A percentile compares a stretch with the other conserved stretches of the same genome.
These are phyloP conservation scores for Claviceps maximensis DNA, from an alignment of 2,329 filamentous ascomycete genomes.

Conservation along the genomic window DNA sequence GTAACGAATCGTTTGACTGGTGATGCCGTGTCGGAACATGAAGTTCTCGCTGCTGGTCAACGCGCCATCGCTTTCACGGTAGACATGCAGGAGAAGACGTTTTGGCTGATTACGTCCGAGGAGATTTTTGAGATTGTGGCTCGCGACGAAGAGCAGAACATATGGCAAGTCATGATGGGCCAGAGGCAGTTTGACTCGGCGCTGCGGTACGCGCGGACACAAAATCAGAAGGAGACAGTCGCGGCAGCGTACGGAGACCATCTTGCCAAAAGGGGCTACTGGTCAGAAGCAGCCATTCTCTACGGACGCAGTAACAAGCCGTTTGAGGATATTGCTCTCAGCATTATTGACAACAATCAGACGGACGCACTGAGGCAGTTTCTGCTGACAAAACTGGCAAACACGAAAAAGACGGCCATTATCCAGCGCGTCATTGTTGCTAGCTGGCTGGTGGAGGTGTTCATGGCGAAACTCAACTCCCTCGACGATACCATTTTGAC, in stretches of 20 bases:
- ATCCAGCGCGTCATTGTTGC: conserved; percentile 97
- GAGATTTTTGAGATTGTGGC: conserved; percentile 93
- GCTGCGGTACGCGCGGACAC: conserved; percentile 68
- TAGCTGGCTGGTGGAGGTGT: conserved; percentile 88
- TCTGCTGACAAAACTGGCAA: conserved; percentile 67
- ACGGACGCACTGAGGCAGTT: conserved; percentile 87
- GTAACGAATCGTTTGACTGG: conserved; percentile 81
- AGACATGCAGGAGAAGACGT: conserved; percentile 90
- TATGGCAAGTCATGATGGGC: conserved; percentile 89
- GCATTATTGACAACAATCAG: conserved; percentile 80
- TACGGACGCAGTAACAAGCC: conserved; percentile 94
- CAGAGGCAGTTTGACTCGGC: conserved; percentile 81
- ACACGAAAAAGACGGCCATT: conserved; percentile 65
- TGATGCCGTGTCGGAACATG: conserved; percentile 74
- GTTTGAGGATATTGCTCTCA: conserved; percentile 89
- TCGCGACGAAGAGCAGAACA: conserved; percentile 77
- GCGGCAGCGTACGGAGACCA: conserved; percentile 86
- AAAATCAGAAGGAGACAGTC: conserved; percentile 76
- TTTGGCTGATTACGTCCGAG: conserved; percentile 84
- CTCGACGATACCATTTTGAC: conserved; percentile 90
- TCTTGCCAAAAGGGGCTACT: conserved; percentile 68
- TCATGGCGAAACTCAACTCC: conserved; percentile 92
- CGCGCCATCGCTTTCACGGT: conserved; percentile 72
- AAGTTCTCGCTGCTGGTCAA: conserved; percentile 68
- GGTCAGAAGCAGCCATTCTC: conserved; percentile 71